Evolutionary conservation across 192 early-diverging fungal genomes (phyloP).

Genomic region (Rhizophagus sp.): DNA sequence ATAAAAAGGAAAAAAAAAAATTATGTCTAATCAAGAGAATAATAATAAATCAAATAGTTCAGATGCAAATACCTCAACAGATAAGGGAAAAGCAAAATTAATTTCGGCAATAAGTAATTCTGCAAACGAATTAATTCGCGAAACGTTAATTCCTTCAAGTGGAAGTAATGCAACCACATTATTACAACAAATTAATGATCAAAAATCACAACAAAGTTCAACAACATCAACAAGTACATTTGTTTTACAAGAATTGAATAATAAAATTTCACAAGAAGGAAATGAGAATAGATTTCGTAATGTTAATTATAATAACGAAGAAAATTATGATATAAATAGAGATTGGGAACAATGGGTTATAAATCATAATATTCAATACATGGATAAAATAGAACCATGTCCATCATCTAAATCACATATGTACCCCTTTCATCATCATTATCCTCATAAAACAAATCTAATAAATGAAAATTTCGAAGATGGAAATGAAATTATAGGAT

Average conservation of each 20-base stretch:
- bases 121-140: background rate
- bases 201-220: background rate
- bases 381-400: background rate
- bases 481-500: conserved; percentile 29
- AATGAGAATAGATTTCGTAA: background rate
- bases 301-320: background rate
- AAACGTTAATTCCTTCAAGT: background rate
- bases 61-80: background rate
- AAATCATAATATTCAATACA: background rate
- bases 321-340: background rate
- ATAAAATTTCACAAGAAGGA: background rate
- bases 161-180: background rate
- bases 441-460: background rate
- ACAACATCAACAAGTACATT: background rate
- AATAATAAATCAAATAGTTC: background rate
- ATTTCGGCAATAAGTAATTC: background rate
- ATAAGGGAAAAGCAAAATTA: background rate
- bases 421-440: conserved; percentile 9
- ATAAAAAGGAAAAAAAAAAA: background rate
- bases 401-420: background rate
- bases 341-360: background rate
- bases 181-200: background rate
- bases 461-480: conserved; percentile 6
- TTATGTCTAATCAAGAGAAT: background rate
- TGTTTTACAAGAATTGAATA: background rate